Conservation (phyloP, 352 stramenopile genomes). For the Globisporangium paroecandrum region DNA sequence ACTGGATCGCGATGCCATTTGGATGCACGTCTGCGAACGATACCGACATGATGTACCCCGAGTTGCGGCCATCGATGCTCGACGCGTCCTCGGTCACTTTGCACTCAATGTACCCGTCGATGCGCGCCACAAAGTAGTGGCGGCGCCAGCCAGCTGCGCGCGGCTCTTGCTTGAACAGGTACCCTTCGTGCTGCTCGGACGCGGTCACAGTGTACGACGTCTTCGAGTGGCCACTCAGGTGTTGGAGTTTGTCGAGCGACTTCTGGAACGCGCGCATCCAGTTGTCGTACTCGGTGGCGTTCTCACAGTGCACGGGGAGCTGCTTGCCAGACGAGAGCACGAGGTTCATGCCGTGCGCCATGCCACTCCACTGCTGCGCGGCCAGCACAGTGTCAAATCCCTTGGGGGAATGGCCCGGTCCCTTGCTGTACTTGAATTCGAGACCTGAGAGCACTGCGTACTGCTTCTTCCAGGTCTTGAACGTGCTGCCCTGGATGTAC, state of each 20-base stretch:
- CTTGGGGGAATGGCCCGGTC: slow-evolving; percentile 55
- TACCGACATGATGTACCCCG: slow-evolving; percentile 65
- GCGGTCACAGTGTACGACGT: slow-evolving; percentile 69
- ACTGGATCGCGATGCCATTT: slow-evolving; percentile 67
- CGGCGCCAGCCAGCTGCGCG: slow-evolving; percentile 51
- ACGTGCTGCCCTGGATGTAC: slow-evolving; percentile 53
- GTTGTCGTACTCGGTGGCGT: slow-evolving; percentile 39
- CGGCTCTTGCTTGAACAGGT: slow-evolving; percentile 57
- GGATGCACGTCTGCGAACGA: slow-evolving; percentile 67
- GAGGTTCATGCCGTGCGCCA: slow-evolving; percentile 48
- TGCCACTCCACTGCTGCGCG: slow-evolving; percentile 37
- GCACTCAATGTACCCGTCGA: slow-evolving; percentile 73
- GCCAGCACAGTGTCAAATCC: slow-evolving; percentile 59
- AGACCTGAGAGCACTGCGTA: slow-evolving; percentile 65
- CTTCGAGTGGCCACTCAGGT: slow-evolving; percentile 50
- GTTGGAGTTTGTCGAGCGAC: slow-evolving; percentile 53
- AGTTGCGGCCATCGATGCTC: slow-evolving; percentile 40
- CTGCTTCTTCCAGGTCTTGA: slow-evolving; percentile 70
- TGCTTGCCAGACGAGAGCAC: slow-evolving; percentile 43
- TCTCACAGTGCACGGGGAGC: slow-evolving; percentile 47
- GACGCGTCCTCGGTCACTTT: slow-evolving; percentile 40
- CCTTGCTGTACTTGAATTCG: slow-evolving; percentile 76
- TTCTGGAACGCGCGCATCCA: slow-evolving; percentile 51
- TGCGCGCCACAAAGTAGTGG: slow-evolving; percentile 59
- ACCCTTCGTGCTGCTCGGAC: slow-evolving; percentile 64